Conservation (phyloP, 208 protist species). For the Crithidia expoeki region DNA sequence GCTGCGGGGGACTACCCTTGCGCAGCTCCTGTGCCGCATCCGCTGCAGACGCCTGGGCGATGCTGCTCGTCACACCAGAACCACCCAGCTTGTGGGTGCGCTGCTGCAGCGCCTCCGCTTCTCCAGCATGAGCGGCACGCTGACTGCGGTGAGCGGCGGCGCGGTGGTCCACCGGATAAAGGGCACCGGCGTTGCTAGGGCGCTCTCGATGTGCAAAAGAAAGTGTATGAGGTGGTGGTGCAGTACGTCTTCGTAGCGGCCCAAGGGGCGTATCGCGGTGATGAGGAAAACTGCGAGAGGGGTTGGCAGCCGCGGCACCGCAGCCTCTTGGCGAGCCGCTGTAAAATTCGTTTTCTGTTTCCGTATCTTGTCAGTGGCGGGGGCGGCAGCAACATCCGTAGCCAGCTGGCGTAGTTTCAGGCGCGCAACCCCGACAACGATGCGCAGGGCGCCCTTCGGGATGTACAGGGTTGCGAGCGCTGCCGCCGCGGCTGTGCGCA, state of each 20-base stretch:
- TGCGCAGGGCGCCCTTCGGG: slow-evolving; percentile 52
- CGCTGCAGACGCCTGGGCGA: slow-evolving; percentile 52
- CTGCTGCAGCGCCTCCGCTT: slow-evolving; percentile 47
- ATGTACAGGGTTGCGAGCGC: slow-evolving; percentile 55
- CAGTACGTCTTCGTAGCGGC: slow-evolving; percentile 53
- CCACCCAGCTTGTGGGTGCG: slow-evolving; percentile 28
- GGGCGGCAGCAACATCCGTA: slow-evolving; percentile 1
- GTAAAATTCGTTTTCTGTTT: too few relatives aligned
- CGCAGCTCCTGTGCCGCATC: slow-evolving; percentile 58
- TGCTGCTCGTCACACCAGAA: background rate
- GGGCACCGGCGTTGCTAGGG: slow-evolving; percentile 60
- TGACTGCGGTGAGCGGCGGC: slow-evolving; percentile 74
- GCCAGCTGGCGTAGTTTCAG: slow-evolving; percentile 70
- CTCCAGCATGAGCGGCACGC: slow-evolving; percentile 81
- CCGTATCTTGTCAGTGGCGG: too few relatives aligned
- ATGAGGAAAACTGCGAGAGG: slow-evolving; percentile 74
- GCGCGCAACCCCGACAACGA: slow-evolving; percentile 75
- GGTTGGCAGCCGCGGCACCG: slow-evolving; percentile 74
- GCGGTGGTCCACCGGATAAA: slow-evolving; percentile 58
- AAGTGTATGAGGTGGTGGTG: slow-evolving; percentile 84
- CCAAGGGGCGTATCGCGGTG: slow-evolving; percentile 53
- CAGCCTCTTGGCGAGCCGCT: too few relatives aligned
- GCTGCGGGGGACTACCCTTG: slow-evolving; percentile 59
- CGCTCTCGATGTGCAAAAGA: slow-evolving; percentile 52
- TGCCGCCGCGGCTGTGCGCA: slow-evolving; percentile 57